Evolutionary conservation across 306 rosid genomes (phyloP).

Genomic region (Elaeagnus macrophylla): DNA sequence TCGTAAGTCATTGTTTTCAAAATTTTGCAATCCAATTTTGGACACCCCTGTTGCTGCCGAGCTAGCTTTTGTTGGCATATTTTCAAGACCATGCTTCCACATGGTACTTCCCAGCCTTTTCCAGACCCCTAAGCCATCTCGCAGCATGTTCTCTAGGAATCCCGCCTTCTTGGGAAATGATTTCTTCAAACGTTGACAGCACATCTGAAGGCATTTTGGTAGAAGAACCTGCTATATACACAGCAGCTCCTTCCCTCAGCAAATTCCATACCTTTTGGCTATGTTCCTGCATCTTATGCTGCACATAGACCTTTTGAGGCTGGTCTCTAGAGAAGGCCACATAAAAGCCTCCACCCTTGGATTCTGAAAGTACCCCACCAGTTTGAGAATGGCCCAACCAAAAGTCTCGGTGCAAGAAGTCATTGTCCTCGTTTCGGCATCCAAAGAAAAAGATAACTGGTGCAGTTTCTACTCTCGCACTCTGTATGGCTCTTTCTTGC

Average conservation of each 20-base stretch:
- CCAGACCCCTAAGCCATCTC: slow-evolving; percentile 67
- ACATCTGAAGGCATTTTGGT: slow-evolving; percentile 92
- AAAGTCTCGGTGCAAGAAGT: slow-evolving; percentile 66
- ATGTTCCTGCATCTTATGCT: slow-evolving; percentile 73
- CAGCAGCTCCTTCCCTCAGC: slow-evolving; percentile 59
- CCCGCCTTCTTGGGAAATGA: slow-evolving; percentile 51
- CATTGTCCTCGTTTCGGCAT: slow-evolving; percentile 10
- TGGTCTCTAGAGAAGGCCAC: slow-evolving; percentile 88
- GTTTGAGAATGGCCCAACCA: slow-evolving; percentile 55
- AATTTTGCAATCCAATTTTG: too few relatives aligned
- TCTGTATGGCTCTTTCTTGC: slow-evolving; percentile 74
- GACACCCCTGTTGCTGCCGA: too few relatives aligned
- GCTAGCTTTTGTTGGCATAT: too few relatives aligned
- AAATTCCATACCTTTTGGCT: slow-evolving; percentile 56
- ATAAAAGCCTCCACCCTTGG: slow-evolving; percentile 69
- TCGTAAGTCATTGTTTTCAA: too few relatives aligned
- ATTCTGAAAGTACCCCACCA: slow-evolving; percentile 64
- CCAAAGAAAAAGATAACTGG: slow-evolving; percentile 29
- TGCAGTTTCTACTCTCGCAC: slow-evolving; percentile 39
- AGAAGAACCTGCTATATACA: slow-evolving; percentile 85
- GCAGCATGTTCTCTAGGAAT: slow-evolving; percentile 53
- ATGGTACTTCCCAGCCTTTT: slow-evolving; percentile 59
- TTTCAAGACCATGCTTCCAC: slow-evolving; percentile 75
- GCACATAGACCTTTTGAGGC: slow-evolving; percentile 75
- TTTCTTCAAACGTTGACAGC: slow-evolving; percentile 62